phyloP scores from a whole-genome alignment of 2,329 filamentous ascomycete genomes.

The Aspergillus neoniger region DNA sequence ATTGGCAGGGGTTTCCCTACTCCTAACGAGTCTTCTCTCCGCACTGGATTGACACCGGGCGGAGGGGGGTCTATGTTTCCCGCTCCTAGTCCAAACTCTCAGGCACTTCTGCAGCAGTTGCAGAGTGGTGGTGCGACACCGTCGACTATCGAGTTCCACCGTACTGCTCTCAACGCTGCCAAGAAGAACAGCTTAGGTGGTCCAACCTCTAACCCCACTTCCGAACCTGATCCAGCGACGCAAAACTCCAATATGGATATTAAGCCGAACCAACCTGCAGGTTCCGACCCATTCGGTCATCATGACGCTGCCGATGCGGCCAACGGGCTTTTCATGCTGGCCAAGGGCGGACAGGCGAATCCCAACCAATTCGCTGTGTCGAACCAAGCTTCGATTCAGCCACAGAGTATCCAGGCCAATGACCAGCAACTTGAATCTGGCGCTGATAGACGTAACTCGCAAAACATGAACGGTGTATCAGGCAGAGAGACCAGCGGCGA shows the following conservation, averaged over 20 bases:
- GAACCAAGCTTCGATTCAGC: conserved; percentile 53
- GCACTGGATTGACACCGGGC: conserved; percentile 89
- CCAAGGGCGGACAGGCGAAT: conserved; percentile 62
- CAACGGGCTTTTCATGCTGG: conserved; percentile 89
- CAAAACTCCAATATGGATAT: conserved; percentile 46
- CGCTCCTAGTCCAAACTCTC: conserved; percentile 81
- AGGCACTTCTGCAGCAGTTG: conserved; percentile 76
- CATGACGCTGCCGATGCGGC: conserved; percentile 92
- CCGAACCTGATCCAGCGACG: conserved; percentile 41
- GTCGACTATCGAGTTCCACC: conserved; percentile 89
- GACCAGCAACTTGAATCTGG: conserved; percentile 50
- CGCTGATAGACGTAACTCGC: conserved; percentile 45
- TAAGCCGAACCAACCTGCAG: conserved; percentile 48
- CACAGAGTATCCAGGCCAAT: conserved; percentile 55
- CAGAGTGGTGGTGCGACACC: conserved; percentile 84
- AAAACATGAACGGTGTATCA: conserved; percentile 49
- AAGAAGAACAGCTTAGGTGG: conserved; percentile 57
- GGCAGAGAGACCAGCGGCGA: conserved; percentile 70
- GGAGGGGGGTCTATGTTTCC: conserved; percentile 98
- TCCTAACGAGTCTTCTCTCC: conserved; percentile 91
- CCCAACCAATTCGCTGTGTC: conserved; percentile 57
- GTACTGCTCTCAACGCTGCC: conserved; percentile 81
- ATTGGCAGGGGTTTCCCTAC: conserved; percentile 86
- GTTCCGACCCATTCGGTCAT: conserved; percentile 72
- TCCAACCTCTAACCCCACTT: conserved; percentile 45